Base-by-base conservation (phyloP, 345 rosid species). In the Eucalyptus paniculata region DNA sequence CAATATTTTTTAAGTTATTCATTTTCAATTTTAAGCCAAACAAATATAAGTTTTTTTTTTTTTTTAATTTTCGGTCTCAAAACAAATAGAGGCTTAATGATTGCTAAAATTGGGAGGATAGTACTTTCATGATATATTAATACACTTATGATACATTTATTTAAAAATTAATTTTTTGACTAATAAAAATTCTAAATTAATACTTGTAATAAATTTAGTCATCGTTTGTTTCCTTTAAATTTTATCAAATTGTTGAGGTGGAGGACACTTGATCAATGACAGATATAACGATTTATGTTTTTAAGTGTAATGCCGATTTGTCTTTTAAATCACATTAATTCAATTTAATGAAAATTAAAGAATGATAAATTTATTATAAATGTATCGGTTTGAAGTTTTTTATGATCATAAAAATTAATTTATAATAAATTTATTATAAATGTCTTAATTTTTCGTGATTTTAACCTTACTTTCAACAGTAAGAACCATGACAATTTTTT, bases 311-410 rank as follows among this genome's bases (percentile, higher is more conserved):
- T n/a, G n/a, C 2, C 10, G 8, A 23, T 1, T 23, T 23, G 3
- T 23, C 0, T 23, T 23, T 56, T 56, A 0, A 0, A 0, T 56
- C 2, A 56, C 0, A 56, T 56, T 56, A 9, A 24, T 56, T 9
- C 0, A 56, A 56, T 56, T 56, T 0, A 23, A 56, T 56, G 28
- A 0, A 56, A 56, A 56, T 9, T 8, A 23, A 56, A 1, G 1
- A 24, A 56, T 0, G 0, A 0, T 8, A 5, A 56, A 56, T 24
- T 24, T 56, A 24, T 56, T 0, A 23, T 0, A 24, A 24, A 56
- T 56, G 1, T 24, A 56, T 4, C 0, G 1, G 0, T 56, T 56
- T 24, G 0, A 0, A 24, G 0, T 47, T 54, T 21, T 56, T 2
- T 56, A 9, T 56, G 1, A 24, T 4, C 3, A 24, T 1, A 56